Base-by-base conservation (phyloP, 352 stramenopile genomes). In the Pythium sp. region DNA sequence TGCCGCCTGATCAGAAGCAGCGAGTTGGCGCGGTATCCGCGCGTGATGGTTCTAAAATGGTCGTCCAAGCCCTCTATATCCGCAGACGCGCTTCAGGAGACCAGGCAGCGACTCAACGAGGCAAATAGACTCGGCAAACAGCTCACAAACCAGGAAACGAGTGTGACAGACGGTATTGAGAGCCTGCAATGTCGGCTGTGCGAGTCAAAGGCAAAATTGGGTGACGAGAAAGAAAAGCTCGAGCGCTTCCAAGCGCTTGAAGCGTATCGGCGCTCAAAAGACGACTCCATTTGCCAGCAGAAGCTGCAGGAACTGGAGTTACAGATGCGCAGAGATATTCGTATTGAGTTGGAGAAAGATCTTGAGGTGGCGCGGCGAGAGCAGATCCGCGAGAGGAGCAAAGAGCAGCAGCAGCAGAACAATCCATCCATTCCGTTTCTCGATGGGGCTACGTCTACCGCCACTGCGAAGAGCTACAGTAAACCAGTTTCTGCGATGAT, bases 281-380 rank as follows among this genome's bases (percentile, higher is more conserved):
- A 89, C 11, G 81, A 88, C 26, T 74, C 81, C 54, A 24, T 30
- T 7, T 76, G 75, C 28, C 64, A 77, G 9, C 72, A 73, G 24
- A 67, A 76, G 18, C 68, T 92, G 18, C 60, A 76, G 18, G 73
- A 80, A 15, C 67, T 84, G 30, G 82, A 90, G 64, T 55, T 11
- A 24, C 58, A 67, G 18, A 89, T 84, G 71, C 74, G 84, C 2
- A 63, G 73, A 30, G 67, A 87, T 18, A 87, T 92, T 64, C 84
- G 84, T 15, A 58, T 81, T 41, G 86, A 91, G 22, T 71, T 94
- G 1, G 86, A 92, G 69, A 75, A 76, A n/a, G 79, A 91, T 58
- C 67, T 87, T 1, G 81, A 94, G 51, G 76, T 75, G 0, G 60
- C 76, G 26, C 71, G 84, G 22, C 72, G 86, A 62, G 65, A 59